phyloP scores from a whole-genome alignment of 2,329 filamentous ascomycete species.

The Xylariaceae sp. region DNA sequence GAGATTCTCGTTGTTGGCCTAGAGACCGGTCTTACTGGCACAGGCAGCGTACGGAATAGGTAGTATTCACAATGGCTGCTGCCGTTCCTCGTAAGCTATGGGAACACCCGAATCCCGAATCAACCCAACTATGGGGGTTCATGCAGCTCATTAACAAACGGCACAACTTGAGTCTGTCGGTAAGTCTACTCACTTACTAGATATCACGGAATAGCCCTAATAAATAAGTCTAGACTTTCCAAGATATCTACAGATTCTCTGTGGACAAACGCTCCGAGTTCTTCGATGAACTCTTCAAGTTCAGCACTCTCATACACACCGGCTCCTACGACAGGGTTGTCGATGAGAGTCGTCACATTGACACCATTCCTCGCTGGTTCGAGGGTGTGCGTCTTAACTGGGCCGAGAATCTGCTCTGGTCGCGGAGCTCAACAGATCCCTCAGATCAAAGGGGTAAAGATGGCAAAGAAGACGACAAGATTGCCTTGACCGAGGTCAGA shows the following conservation, averaged over 20 bases:
- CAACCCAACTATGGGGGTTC: slow-evolving; percentile 61
- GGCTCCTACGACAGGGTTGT: slow-evolving; percentile 57
- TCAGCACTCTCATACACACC: slow-evolving; percentile 55
- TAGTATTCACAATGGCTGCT: slow-evolving; percentile 5
- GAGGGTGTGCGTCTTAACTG: slow-evolving; percentile 68
- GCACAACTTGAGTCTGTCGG: slow-evolving; percentile 52
- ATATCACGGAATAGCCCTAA: background rate
- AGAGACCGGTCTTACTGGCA: background rate
- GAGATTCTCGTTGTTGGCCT: background rate
- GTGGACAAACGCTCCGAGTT: slow-evolving; percentile 57
- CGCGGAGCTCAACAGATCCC: slow-evolving; percentile 38
- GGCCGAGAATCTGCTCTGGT: slow-evolving; percentile 74
- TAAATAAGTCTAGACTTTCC: slow-evolving; percentile 49
- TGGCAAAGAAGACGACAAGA: slow-evolving; percentile 64
- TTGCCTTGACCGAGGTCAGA: slow-evolving; percentile 67
- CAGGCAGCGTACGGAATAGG: no score
- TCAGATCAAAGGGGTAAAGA: slow-evolving; percentile 44
- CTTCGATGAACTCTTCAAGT: slow-evolving; percentile 59
- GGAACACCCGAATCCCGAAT: slow-evolving; percentile 58
- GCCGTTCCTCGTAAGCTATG: slow-evolving; percentile 57
- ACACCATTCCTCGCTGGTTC: slow-evolving; percentile 72
- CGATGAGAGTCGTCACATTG: slow-evolving; percentile 65
- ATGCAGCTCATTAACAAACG: slow-evolving; percentile 60
- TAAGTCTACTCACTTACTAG: slow-evolving; percentile 29
- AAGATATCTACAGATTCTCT: slow-evolving; percentile 67